Evolutionary conservation across 108 stramenopile species (phyloP).

Genomic region (Licmophora abbreviata): DNA sequence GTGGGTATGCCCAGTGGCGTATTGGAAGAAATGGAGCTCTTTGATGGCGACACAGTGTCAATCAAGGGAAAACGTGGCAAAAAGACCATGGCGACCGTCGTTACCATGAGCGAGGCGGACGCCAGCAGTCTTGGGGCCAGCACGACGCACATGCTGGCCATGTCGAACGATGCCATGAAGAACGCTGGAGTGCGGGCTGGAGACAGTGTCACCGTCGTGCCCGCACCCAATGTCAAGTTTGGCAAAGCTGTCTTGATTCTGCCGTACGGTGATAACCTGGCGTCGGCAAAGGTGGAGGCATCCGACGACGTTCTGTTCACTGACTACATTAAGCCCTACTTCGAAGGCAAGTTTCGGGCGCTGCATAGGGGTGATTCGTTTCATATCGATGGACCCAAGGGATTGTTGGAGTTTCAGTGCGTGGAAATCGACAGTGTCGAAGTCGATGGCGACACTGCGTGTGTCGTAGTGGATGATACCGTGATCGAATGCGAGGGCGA

Average conservation of each 20-base stretch:
- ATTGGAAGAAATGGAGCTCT: constrained; percentile 72
- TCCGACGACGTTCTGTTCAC: constrained; percentile 53
- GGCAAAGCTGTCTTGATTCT: constrained; percentile 76
- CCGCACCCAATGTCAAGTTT: constrained; percentile 83
- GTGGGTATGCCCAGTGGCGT: constrained; percentile 68
- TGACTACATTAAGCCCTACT: constrained; percentile 82
- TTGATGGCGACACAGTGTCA: constrained; percentile 81
- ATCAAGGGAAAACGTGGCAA: constrained; percentile 82
- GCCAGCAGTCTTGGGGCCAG: constrained; percentile 37
- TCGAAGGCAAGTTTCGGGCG: constrained; percentile 76
- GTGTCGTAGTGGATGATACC: constrained; percentile 84
- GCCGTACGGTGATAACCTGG: constrained; percentile 59
- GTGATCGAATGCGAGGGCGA: constrained; percentile 80
- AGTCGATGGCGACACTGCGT: constrained; percentile 67
- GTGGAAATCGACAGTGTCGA: constrained; percentile 86
- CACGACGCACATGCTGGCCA: constrained; percentile 40
- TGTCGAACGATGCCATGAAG: constrained; percentile 78
- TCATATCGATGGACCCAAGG: constrained; percentile 59
- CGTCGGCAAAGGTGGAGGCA: constrained; percentile 35
- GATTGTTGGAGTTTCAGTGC: constrained; percentile 70
- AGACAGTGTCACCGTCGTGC: constrained; percentile 60
- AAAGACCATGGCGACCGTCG: constrained; percentile 73
- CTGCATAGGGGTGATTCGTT: constrained; percentile 70
- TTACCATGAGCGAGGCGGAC: constrained; percentile 52
- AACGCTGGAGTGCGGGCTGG: constrained; percentile 82